A percentile compares a stretch with the other conserved stretches of the same genome.
phyloP scores from a whole-genome alignment of 2,329 filamentous ascomycete species.

The Neurospora sp. region DNA sequence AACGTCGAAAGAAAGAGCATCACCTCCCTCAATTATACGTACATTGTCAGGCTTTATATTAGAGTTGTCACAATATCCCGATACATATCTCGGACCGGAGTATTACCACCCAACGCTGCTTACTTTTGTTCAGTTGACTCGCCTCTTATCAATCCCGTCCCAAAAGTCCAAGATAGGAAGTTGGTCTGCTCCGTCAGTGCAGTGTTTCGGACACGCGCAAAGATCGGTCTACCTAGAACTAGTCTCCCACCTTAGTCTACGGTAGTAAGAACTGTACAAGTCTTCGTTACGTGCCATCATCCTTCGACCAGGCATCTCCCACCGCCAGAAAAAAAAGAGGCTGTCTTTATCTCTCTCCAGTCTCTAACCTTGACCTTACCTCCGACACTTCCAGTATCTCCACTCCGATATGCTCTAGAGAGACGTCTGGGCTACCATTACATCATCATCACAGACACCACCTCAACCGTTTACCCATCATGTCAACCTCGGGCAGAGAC shows the following conservation, averaged over 20 bases:
- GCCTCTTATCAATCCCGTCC: neutral
- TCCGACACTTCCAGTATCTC: neutral
- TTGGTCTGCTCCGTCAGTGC: neutral
- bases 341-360: neutral
- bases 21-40: too few relatives aligned
- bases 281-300: neutral
- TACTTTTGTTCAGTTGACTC: neutral
- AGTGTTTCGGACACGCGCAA: neutral
- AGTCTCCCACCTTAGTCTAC: neutral
- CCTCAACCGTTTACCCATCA: slow-evolving; percentile 6
- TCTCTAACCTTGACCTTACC: neutral
- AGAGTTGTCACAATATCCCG: neutral
- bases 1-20: neutral
- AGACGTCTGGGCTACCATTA: neutral
- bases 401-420: neutral
- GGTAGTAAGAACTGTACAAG: neutral
- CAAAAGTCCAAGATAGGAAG: neutral
- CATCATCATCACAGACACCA: neutral
- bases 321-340: neutral
- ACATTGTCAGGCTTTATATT: too few relatives aligned
- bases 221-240: neutral
- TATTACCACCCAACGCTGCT: neutral
- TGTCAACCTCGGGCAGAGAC: slow-evolving; percentile 20
- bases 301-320: neutral
- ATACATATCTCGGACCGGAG: neutral